Evolutionary conservation across 306 rosid species (phyloP).

Genomic region (Fragaria vesca): DNA sequence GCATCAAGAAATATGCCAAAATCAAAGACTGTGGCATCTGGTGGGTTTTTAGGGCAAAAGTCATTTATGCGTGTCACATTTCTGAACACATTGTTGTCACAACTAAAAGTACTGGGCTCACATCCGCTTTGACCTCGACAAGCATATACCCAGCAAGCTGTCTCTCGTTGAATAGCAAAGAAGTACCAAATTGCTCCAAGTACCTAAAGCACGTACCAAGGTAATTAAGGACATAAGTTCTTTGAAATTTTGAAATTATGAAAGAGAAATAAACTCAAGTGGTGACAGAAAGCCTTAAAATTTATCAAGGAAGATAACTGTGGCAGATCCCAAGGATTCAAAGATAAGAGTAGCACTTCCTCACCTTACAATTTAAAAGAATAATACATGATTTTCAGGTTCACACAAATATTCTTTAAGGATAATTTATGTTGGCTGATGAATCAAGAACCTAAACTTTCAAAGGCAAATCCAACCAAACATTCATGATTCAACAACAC

Average conservation of each 20-base stretch:
- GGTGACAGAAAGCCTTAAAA: background rate
- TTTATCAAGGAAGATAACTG: background rate
- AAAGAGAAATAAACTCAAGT: background rate
- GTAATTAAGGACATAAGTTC: background rate
- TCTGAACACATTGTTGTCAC: background rate
- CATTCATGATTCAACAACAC: background rate
- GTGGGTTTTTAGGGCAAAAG: slow-evolving; percentile 2
- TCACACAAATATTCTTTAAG: background rate
- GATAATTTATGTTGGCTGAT: background rate
- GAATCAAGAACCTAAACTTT: background rate
- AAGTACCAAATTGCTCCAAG: slow-evolving; percentile 12
- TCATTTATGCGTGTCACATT: background rate
- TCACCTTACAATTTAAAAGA: background rate
- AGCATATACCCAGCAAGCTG: slow-evolving; percentile 11
- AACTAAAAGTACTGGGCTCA: background rate
- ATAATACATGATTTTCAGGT: background rate
- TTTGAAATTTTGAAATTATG: background rate
- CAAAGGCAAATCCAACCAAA: background rate
- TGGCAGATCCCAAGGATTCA: background rate
- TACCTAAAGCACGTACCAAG: background rate
- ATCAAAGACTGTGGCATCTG: background rate
- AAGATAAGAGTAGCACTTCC: background rate
- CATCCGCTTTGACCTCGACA: slow-evolving; percentile 4
- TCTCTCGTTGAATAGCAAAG: slow-evolving; percentile 7
- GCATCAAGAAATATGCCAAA: slow-evolving; percentile 23